Conservation (phyloP, 2,329 filamentous ascomycete genomes). For the Domatiomyces globalis region DNA sequence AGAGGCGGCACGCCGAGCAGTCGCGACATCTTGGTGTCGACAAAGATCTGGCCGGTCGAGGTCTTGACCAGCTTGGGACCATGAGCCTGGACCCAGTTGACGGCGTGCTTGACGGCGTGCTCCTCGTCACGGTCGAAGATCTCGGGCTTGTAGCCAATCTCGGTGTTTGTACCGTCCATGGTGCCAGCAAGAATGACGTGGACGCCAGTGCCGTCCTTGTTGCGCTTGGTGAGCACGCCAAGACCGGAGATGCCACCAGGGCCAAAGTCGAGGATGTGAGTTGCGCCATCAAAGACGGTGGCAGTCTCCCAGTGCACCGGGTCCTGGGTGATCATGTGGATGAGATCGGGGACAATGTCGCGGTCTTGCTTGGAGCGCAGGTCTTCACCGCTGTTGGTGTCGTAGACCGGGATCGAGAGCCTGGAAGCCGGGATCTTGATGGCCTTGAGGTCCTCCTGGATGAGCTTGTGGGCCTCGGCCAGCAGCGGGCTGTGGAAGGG, state of each 20-base stretch:
- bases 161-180: constrained; percentile 76
- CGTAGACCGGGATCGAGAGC: constrained; percentile 72
- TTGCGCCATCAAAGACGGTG: constrained; percentile 77
- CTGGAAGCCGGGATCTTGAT: constrained; percentile 58
- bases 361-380: constrained; percentile 54
- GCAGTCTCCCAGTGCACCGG: constrained; percentile 93
- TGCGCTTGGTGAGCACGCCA: constrained; percentile 89
- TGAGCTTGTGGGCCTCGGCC: constrained; percentile 61
- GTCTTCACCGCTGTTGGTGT: constrained; percentile 81
- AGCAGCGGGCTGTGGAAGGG: constrained; percentile 98
- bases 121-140: constrained; percentile 93
- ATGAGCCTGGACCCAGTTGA: constrained; percentile 96
- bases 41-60: constrained; percentile 73
- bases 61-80: constrained; percentile 86
- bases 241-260: constrained; percentile 94
- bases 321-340: constrained; percentile 89
- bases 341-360: constrained; percentile 71
- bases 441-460: constrained; percentile 76
- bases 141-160: constrained; percentile 96
- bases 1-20: constrained; percentile 72
- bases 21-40: constrained; percentile 93
- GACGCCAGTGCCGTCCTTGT: constrained; percentile 97
- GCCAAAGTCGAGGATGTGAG: constrained; percentile 91
- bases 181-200: constrained; percentile 88
- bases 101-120: constrained; percentile 83